Evolutionary conservation across 768 basidiomycete species (phyloP), one percentile per base, ranked within the genome.

Genomic region (Xerocomus potaroensis): DNA sequence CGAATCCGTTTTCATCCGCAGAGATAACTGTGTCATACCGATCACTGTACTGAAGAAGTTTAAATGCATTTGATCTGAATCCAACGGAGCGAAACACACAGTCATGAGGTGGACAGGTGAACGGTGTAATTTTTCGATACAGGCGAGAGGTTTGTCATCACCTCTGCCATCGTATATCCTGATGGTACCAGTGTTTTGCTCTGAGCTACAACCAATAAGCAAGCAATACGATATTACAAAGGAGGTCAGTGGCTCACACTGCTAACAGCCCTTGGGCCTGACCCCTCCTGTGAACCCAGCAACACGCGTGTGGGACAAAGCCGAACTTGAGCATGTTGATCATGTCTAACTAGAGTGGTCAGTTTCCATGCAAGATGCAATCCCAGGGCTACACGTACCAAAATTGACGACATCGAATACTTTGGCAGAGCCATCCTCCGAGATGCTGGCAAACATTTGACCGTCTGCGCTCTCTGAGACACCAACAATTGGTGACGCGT

Each of bases 381-480:
- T n/a, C 41, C 29, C 16, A 47, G 18, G 16, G 43, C n/a, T 9
- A 49, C 35, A 63, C 87, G 40, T 57, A 96, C 95, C 96, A 64
- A 97, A 98, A 69, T 98, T 97, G 50, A 96, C 79, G 2, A 99
- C 92, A 62, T 99, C 96, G 57, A 98, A 98, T 24, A 99, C 89
- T 66, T 98, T 93, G 14, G 87, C 91, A 29, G 77, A 91, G 46
- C 91, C 87, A 59, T 95, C 93, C 54, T 92, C 93, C 1, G 91
- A 85, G 2, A 97, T 77, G 22, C 85, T 95, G 2, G 95, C 95
- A 65, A 91, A 92, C 31, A 93, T 69, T 61, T 89, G 85, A 0
- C 96, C 96, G 62, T 99, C 94, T 35, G 84, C 84, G 58, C 91
- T 94, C 21, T 85, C 87, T 19, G 87, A 87, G 4, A 97, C 84